These are phyloP conservation scores for Tetradesmus lagerheimii DNA, from an alignment of 139 green algal species.

Conservation along the genomic window DNA sequence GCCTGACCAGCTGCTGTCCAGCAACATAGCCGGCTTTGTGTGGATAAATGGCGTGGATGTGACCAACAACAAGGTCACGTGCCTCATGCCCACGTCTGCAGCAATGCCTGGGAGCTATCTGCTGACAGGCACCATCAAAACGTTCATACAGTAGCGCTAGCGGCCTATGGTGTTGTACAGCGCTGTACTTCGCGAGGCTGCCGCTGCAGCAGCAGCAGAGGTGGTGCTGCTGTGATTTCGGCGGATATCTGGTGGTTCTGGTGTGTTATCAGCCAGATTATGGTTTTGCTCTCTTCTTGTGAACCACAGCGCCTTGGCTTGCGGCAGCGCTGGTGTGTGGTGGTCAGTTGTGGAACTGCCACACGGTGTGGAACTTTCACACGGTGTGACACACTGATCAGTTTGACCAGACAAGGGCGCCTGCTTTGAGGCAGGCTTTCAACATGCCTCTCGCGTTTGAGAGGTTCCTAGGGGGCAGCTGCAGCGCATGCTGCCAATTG, in stretches of 20 bases:
- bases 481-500: not conserved
- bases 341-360: too few species aligned
- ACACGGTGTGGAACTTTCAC: too few species aligned
- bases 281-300: too few species aligned
- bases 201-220: not conserved
- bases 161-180: too few species aligned
- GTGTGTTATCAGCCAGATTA: not conserved
- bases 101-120: slow-evolving; percentile 84
- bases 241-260: not conserved
- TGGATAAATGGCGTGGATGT: slow-evolving; percentile 77
- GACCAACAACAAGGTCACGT: slow-evolving; percentile 73
- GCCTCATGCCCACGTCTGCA: slow-evolving; percentile 79
- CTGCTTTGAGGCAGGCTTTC: too few species aligned
- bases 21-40: slow-evolving; percentile 91
- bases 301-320: too few species aligned
- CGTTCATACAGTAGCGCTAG: slow-evolving; percentile 67
- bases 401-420: too few species aligned
- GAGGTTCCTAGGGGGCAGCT: not conserved
- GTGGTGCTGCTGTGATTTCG: too few species aligned
- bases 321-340: too few species aligned
- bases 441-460: not conserved
- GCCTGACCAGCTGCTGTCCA: slow-evolving; percentile 57
- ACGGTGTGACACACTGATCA: too few species aligned
- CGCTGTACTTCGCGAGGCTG: too few species aligned
- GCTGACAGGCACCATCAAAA: slow-evolving; percentile 80